These are phyloP conservation scores for Pichia terricola DNA, from an alignment of 1,139 yeast genomes.

Conservation along the genomic window DNA sequence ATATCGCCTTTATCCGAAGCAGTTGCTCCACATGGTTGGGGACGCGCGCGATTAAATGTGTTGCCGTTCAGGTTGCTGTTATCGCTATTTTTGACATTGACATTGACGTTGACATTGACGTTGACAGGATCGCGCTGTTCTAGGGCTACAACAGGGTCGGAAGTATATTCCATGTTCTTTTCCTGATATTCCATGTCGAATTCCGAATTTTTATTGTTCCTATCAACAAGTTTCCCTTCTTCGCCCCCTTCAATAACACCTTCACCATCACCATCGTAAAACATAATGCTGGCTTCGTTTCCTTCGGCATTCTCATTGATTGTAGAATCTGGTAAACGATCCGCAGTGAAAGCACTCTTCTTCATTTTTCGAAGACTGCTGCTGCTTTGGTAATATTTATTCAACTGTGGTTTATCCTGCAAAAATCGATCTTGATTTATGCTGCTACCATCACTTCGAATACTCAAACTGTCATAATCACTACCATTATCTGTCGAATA, in stretches of 20 bases:
- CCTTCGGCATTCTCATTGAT: slow-evolving; percentile 63
- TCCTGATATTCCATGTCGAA: not conserved
- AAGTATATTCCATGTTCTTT: too few species aligned
- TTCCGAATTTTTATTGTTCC: not conserved
- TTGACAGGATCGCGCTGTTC: not conserved
- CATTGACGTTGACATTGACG: not conserved
- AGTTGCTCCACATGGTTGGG: too few species aligned
- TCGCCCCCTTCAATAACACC: not conserved
- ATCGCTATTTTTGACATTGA: not conserved
- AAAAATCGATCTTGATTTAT: too few species aligned
- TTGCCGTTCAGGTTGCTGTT: too few species aligned
- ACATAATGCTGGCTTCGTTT: slow-evolving; percentile 47
- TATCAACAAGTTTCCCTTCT: not conserved
- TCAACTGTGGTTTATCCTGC: too few species aligned
- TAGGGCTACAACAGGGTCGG: too few species aligned
- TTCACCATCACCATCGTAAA: slow-evolving; percentile 16
- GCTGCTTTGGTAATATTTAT: not conserved
- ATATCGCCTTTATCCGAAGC: too few species aligned
- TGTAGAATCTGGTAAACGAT: slow-evolving; percentile 66
- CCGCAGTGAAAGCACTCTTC: slow-evolving; percentile 50
- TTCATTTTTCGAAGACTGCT: slow-evolving; percentile 21
- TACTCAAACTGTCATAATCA: slow-evolving; percentile 3
- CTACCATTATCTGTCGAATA: slow-evolving; percentile 33
- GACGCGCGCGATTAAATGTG: too few species aligned
- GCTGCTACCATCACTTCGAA: not conserved